These are phyloP conservation scores for Triangularia verruculosa DNA, from an alignment of 2,329 filamentous ascomycete genomes.

Conservation along the genomic window DNA sequence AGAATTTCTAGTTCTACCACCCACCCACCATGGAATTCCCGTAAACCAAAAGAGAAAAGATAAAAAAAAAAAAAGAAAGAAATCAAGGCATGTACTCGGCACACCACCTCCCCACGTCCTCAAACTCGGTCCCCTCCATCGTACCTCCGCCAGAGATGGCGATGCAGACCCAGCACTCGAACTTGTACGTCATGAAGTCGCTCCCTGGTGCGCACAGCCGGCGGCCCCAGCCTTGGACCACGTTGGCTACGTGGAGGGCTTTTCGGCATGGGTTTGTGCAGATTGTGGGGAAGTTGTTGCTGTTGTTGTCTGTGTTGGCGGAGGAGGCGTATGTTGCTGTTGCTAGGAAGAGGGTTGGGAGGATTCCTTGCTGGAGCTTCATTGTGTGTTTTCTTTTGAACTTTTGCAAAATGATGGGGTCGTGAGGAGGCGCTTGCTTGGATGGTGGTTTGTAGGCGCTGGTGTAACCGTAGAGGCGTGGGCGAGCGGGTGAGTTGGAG, in stretches of 20 bases:
- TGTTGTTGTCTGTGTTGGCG: not conserved
- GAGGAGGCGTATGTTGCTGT: not conserved
- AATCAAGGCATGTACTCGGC: not conserved
- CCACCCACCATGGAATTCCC: too few relatives aligned
- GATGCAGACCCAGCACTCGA: not conserved
- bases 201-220: not conserved
- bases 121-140: not conserved
- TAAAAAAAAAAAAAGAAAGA: not conserved
- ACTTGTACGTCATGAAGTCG: not conserved
- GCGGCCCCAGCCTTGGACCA: not conserved
- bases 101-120: not conserved
- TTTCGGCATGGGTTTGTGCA: not conserved
- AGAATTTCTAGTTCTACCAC: too few relatives aligned
- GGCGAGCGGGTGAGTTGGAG: too few relatives aligned
- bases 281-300: not conserved
- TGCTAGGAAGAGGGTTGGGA: not conserved
- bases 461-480: too few relatives aligned
- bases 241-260: not conserved
- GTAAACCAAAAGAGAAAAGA: too few relatives aligned
- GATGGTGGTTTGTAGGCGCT: too few relatives aligned
- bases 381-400: not conserved
- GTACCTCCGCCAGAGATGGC: not conserved
- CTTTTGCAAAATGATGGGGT: too few relatives aligned
- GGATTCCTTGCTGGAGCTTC: not conserved
- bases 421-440: too few relatives aligned